phyloP scores from a whole-genome alignment of 176 grass and related monocot genomes.

The Zizania latifolia region DNA sequence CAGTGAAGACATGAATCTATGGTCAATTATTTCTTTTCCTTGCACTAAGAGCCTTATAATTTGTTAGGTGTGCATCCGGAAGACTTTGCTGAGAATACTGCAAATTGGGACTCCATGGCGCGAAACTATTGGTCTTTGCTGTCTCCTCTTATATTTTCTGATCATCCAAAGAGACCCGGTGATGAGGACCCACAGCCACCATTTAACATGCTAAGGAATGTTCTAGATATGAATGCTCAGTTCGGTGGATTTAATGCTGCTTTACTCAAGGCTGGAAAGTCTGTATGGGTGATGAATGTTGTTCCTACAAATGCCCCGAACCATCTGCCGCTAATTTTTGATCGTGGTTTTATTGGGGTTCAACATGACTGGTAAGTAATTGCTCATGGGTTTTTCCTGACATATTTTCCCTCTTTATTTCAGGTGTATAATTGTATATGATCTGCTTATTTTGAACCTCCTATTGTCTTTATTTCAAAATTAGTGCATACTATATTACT shows the following conservation, averaged over 20 bases:
- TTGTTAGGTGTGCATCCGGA: constrained; percentile 62
- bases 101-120: constrained; percentile 71
- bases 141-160: constrained; percentile 95
- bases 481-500: background rate
- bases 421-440: background rate
- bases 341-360: constrained; percentile 87
- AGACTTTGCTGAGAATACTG: constrained; percentile 67
- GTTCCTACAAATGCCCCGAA: constrained; percentile 71
- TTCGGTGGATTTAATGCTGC: constrained; percentile 97
- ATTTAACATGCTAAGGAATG: constrained; percentile 99
- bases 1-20: constrained; percentile 1
- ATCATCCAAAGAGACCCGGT: constrained; percentile 98
- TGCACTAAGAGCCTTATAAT: constrained; percentile 2
- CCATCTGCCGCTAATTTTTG: constrained; percentile 81
- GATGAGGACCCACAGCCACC: constrained; percentile 94
- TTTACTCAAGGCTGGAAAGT: constrained; percentile 78
- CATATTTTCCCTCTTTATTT: background rate
- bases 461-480: background rate
- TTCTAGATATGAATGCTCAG: constrained; percentile 93
- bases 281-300: constrained; percentile 98
- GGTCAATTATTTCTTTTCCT: constrained; percentile 11
- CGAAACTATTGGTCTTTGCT: constrained; percentile 95
- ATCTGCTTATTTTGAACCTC: background rate
- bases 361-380: constrained; percentile 89
- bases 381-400: too few relatives aligned